Base-by-base conservation (phyloP, 192 early-diverging fungal genomes). In the Linnemannia elongata region DNA sequence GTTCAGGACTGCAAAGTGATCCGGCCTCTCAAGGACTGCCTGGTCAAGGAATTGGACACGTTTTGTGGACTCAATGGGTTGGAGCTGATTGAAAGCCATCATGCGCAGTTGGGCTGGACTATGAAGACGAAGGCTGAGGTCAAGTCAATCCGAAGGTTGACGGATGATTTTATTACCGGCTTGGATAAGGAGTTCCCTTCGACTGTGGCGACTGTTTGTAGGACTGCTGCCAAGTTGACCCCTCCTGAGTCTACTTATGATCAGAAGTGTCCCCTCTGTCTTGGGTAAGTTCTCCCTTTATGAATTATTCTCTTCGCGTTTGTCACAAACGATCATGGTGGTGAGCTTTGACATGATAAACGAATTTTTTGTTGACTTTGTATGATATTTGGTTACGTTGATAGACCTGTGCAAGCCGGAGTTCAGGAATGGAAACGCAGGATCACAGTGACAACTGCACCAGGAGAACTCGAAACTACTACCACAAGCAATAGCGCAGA, bases 181-280 rank as follows among this genome's bases (percentile, higher is more conserved):
- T 90, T 98, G 22, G 95, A 97, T 69, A 89, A 89, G 12, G 95
- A 95, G 71, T 98, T 97, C 82, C 93, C 95, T 3, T 96, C 97
- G 12, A 97, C 96, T 3, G 95, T 95, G 6, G 93, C 93, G 39
- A 98, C 97, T 1, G 93, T 98, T 15, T 92, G 93, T 41, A 90
- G 96, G 49, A 98, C 97, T 0, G 95, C 94, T 42, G 90, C 91
- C 41, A 97, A 97, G 81, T 85, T 97, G 39, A 92, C 92, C 73
- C 90, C 93, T 24, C 89, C 89, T 9, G 89, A 90, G 36, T 90
- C 89, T 18, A 82, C 85, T n/a, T 89, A 88, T 5, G 45, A 83
- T 1, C 78, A 85, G 44, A 90, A 85, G 38, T 97, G 92, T 89
- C 90, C 91, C 27, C 85, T 92, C 24, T 97, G 96, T 88, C 90